These are phyloP conservation scores for Escallonia herrerae DNA, from an alignment of 129 eudicot genomes.

Conservation along the genomic window DNA sequence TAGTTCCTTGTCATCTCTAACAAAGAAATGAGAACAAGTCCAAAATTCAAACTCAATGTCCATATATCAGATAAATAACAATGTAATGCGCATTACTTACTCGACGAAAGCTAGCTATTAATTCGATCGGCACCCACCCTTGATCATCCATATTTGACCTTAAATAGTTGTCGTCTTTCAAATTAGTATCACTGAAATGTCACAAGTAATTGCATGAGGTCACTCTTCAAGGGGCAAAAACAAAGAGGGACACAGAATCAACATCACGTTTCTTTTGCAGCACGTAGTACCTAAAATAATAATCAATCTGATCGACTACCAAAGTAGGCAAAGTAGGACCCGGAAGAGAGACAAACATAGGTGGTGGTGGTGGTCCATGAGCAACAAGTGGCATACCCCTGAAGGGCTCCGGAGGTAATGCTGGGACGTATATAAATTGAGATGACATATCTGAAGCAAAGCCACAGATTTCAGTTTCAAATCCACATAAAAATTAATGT, in stretches of 20 bases:
- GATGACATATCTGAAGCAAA: constrained; percentile 39
- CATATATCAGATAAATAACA: too few relatives aligned
- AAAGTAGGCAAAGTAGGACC: constrained; percentile 28
- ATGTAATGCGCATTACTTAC: constrained; percentile 32
- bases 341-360: constrained; percentile 25
- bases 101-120: constrained; percentile 66
- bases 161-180: constrained; percentile 59
- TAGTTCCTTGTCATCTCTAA: too few relatives aligned
- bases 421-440: constrained; percentile 37
- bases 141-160: constrained; percentile 72
- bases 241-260: not conserved
- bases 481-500: not conserved
- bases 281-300: constrained; percentile 60
- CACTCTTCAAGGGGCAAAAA: not conserved
- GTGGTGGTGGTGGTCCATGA: constrained; percentile 19
- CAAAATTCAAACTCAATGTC: too few relatives aligned
- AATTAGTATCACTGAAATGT: constrained; percentile 59
- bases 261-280: not conserved
- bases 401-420: constrained; percentile 38
- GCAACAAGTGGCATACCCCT: constrained; percentile 31
- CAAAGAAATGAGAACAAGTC: too few relatives aligned
- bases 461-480: constrained; percentile 6
- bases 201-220: constrained; percentile 13
- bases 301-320: constrained; percentile 64
- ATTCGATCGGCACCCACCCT: constrained; percentile 68